A percentile compares a stretch with the other conserved stretches of the same genome.
Evolutionary conservation across 306 rosid species (phyloP).

Genomic region (Clitoria ternatea): DNA sequence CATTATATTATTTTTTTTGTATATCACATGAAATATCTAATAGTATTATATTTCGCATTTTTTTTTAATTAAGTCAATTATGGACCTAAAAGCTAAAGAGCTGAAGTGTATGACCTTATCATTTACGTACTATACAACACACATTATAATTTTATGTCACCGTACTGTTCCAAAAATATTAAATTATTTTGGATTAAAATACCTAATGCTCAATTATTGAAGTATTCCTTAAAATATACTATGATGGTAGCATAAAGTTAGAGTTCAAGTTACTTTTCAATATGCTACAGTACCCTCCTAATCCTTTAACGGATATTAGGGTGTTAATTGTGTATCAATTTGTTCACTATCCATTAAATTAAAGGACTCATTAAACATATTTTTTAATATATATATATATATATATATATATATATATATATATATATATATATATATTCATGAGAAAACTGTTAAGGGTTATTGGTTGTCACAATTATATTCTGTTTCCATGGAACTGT

Average conservation of each 20-base stretch:
- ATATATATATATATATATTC: no score
- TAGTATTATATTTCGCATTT: not conserved
- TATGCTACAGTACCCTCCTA: not conserved
- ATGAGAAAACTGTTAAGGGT: no score
- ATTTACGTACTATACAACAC: not conserved
- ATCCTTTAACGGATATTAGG: no score
- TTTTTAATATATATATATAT: no score
- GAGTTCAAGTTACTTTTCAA: not conserved
- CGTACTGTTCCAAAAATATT: not conserved
- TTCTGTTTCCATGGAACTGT: not conserved
- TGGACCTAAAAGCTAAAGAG: slow-evolving; percentile 2
- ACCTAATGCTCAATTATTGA: not conserved
- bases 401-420: no score
- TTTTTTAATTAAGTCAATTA: slow-evolving; percentile 12
- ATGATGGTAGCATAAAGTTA: not conserved
- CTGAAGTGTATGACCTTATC: not conserved
- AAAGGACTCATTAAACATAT: no score
- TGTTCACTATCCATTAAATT: no score
- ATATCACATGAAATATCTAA: slow-evolving; percentile 9
- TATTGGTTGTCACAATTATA: not conserved
- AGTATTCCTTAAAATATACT: not conserved
- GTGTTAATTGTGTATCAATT: no score
- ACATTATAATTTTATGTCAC: not conserved
- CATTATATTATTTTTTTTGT: not conserved
- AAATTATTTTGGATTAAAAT: not conserved